A percentile compares a stretch with the other conserved stretches of the same genome.
phyloP scores from a whole-genome alignment of 805 yeast species.

The Wickerhamomyces strasburgensis region DNA sequence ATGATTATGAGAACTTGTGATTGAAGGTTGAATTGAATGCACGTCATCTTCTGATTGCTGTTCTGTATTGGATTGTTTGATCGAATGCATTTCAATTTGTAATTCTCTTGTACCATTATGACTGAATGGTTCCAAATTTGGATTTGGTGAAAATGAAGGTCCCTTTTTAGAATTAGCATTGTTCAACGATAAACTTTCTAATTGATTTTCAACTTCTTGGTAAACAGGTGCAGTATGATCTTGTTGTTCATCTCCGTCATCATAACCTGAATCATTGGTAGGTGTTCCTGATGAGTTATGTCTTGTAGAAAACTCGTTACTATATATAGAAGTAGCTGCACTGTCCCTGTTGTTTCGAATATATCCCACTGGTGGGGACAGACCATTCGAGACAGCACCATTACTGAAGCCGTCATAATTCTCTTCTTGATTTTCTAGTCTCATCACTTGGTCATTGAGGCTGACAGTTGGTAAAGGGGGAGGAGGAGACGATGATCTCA shows the following conservation, averaged over 20 bases:
- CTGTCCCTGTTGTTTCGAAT: too few species aligned
- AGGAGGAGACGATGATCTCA: not conserved
- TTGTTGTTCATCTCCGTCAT: not conserved
- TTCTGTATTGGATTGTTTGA: constrained; percentile 15
- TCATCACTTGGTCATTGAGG: constrained; percentile 12
- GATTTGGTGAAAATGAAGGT: not conserved
- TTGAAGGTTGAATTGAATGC: not conserved
- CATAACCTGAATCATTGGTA: not conserved
- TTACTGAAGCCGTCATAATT: too few species aligned
- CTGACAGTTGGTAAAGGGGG: constrained; percentile 8
- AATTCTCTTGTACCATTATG: not conserved
- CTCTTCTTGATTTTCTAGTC: too few species aligned
- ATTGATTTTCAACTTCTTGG: constrained; percentile 17
- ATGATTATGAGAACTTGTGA: not conserved
- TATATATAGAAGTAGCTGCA: constrained; percentile 12
- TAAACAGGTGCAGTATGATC: constrained; percentile 11
- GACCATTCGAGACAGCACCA: too few species aligned
- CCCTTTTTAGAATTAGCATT: constrained; percentile 5
- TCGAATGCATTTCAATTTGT: constrained; percentile 13
- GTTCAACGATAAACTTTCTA: constrained; percentile 15
- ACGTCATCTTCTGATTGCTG: constrained; percentile 1
- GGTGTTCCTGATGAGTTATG: not conserved
- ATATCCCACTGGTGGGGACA: too few species aligned
- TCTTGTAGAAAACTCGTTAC: constrained; percentile 7
- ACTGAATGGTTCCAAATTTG: not conserved